Evolutionary conservation across 768 basidiomycete species (phyloP).

Genomic region (Pleurotus platypus): DNA sequence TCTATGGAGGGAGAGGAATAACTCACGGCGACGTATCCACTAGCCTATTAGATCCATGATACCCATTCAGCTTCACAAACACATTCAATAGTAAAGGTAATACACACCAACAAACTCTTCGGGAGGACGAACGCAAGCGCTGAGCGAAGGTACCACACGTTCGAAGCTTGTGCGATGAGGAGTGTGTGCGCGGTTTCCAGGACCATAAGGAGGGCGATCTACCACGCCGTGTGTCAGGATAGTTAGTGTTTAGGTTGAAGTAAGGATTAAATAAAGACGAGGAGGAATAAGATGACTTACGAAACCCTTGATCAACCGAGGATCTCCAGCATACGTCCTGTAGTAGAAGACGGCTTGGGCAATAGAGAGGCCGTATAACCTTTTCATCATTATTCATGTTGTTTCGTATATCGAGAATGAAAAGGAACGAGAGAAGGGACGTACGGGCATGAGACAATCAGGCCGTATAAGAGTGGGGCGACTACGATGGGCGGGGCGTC

Average conservation of each 20-base stretch:
- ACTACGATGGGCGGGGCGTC: not conserved
- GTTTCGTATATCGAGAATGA: not conserved
- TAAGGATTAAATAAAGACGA: not conserved
- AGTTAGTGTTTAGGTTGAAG: not conserved
- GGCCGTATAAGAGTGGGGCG: not conserved
- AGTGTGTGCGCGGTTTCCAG: not conserved
- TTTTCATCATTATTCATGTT: not conserved
- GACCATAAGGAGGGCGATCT: not conserved
- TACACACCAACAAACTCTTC: not conserved
- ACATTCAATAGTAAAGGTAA: not conserved
- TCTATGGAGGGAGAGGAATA: not conserved
- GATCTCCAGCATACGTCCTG: not conserved
- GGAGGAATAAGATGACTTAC: not conserved
- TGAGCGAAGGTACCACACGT: not conserved
- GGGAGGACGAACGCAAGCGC: not conserved
- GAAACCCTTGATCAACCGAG: not conserved
- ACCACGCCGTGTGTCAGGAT: not conserved
- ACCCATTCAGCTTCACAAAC: not conserved
- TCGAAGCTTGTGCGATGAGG: not conserved
- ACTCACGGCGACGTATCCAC: not conserved
- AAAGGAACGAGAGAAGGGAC: not conserved
- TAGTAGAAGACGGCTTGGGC: not conserved
- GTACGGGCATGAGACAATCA: not conserved
- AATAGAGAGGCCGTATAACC: not conserved
- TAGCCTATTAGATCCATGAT: not conserved